Evolutionary conservation across 2,329 filamentous ascomycete genomes (phyloP), one percentile per base, ranked within the genome.

Genomic region (Blastomyces silverae): DNA sequence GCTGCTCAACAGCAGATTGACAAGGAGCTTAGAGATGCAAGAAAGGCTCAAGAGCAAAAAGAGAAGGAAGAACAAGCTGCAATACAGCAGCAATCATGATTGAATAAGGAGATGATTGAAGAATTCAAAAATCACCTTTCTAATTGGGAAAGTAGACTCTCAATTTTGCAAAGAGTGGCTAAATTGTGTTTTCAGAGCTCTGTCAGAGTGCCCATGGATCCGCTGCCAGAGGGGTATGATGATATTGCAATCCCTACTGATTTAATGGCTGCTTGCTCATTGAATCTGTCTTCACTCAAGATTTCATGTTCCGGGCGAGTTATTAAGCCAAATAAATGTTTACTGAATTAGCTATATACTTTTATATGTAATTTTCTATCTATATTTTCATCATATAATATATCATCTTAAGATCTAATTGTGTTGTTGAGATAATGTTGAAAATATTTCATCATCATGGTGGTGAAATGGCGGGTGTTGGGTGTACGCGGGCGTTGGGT

Each of bases 11-110:
- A 17, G 22, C 20, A 44, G 48, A 25, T 31, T 28, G 28, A 42
- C 10, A 56, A 57, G 28, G n/a, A 64, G 28, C 7, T 37, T 10
- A 63, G 46, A 10, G 17, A 22, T 48, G 20, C 3, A 57, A 46
- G 57, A n/a, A 64, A 61, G 34, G 3, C 17, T 37, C 20, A 57
- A n/a, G 3, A 34, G 20, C 8, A 57, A 57, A 57, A 57, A 37
- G n/a, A 57, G 20, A 37, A 57, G 53, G 10, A 57, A 57, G 31
- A 57, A 39, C 20, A 22, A 34, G 31, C 53, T 57, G 8, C 28
- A 39, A 10, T 22, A 57, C 22, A 28, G n/a, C 22, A 7, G 10
- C 22, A 52, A 52, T 25, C 48, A 25, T 13, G 5, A 52, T 52
- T 52, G 5, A 52, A 52, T 4, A 52, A 52, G 48, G 11, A 28